These are phyloP conservation scores for Anisogramma anomala DNA, from an alignment of 2,329 filamentous ascomycete genomes.

Conservation along the genomic window DNA sequence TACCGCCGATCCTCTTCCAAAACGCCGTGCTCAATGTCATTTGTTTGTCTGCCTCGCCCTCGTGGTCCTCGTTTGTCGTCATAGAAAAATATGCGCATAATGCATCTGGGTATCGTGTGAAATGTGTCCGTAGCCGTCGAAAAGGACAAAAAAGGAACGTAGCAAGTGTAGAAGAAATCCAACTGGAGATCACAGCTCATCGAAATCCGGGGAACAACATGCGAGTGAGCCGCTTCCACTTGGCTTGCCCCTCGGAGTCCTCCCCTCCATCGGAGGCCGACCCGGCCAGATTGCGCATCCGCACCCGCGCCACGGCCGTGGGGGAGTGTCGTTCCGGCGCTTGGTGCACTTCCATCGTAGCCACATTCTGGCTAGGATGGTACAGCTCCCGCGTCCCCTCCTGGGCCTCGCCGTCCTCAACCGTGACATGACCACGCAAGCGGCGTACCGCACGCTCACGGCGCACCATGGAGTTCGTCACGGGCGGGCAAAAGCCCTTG, in stretches of 20 bases:
- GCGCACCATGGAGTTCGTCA: slow-evolving; percentile 80
- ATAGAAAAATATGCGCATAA: too few relatives aligned
- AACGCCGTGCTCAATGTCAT: too few relatives aligned
- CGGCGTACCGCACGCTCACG: slow-evolving; percentile 60
- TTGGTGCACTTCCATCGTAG: slow-evolving; percentile 4
- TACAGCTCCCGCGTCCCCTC: slow-evolving; percentile 16
- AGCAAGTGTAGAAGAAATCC: too few relatives aligned
- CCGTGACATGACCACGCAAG: slow-evolving; percentile 41
- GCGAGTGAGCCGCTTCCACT: slow-evolving; percentile 7
- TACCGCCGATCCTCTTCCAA: too few relatives aligned
- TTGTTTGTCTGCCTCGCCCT: too few relatives aligned
- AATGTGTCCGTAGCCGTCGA: too few relatives aligned
- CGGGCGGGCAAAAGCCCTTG: slow-evolving; percentile 49
- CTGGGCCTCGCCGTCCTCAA: slow-evolving; percentile 28
- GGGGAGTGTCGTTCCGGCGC: slow-evolving; percentile 10
- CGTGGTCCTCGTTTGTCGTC: too few relatives aligned
- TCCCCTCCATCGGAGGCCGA: slow-evolving; percentile 16
- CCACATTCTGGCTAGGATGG: slow-evolving; percentile 16
- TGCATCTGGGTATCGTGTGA: too few relatives aligned
- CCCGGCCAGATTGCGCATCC: slow-evolving; percentile 23
- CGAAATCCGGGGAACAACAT: slow-evolving; percentile 10
- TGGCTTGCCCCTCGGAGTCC: slow-evolving; percentile 8
- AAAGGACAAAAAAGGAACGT: too few relatives aligned
- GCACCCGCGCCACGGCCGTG: slow-evolving; percentile 13
- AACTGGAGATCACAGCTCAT: too few relatives aligned